Evolutionary conservation across 2,329 filamentous ascomycete species (phyloP).

Genomic region (Fusarium nanum): DNA sequence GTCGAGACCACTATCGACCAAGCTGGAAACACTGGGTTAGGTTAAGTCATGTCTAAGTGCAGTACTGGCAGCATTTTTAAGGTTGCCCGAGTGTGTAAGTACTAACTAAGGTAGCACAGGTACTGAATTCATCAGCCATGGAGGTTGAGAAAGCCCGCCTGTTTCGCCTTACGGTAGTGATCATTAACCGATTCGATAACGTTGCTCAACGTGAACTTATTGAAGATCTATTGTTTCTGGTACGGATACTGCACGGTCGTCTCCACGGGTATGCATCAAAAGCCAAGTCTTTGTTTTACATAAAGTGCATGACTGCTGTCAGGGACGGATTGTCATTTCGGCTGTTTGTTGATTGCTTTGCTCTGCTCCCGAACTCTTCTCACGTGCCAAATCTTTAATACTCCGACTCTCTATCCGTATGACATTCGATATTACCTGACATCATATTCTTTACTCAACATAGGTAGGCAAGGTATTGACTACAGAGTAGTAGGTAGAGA

Average conservation of each 20-base stretch:
- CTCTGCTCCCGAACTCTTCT: not conserved
- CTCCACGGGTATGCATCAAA: not conserved
- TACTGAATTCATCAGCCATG: slow-evolving; percentile 4
- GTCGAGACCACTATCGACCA: slow-evolving; percentile 6
- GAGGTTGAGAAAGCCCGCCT: not conserved
- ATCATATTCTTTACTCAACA: not conserved
- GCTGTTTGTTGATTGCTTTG: not conserved
- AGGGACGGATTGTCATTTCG: not conserved
- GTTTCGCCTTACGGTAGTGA: slow-evolving; percentile 21
- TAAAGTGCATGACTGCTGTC: not conserved
- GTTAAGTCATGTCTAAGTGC: not conserved
- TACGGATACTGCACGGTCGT: slow-evolving; percentile 9
- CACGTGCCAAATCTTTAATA: not conserved
- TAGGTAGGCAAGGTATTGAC: no score
- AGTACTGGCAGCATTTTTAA: not conserved
- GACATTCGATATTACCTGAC: not conserved
- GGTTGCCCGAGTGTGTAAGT: slow-evolving; percentile 6
- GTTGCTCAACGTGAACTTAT: not conserved
- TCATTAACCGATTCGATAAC: slow-evolving; percentile 14
- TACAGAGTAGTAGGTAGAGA: not conserved
- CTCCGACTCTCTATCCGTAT: not conserved
- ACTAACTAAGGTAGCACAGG: no score
- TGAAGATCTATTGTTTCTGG: slow-evolving; percentile 29
- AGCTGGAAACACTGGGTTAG: slow-evolving; percentile 15
- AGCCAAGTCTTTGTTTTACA: not conserved